Base-by-base conservation (phyloP, 2,329 filamentous ascomycete genomes). In the Cladophialophora chaetospira region DNA sequence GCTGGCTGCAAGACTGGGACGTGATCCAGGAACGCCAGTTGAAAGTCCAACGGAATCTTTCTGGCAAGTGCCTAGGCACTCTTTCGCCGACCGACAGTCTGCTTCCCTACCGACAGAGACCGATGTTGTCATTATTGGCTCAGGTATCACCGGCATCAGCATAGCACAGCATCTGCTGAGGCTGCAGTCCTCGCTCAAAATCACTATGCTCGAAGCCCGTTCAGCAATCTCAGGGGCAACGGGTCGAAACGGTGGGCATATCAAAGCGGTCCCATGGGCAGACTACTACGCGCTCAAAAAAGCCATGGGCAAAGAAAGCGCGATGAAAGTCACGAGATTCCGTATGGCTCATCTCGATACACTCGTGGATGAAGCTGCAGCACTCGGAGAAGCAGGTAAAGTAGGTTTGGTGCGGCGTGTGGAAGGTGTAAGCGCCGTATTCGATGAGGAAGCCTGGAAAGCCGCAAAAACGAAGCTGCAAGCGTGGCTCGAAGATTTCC, bases 221-320 rank as follows among this genome's bases (percentile, higher is more conserved):
- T 62, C 66, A 5, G 63, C 72, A 3, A 71, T 70, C 31, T 72
- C 70, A 5, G 72, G 72, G 13, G 72, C 71, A 1, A 73, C 72
- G 1, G 71, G 72, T 2, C 66, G 71, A 9, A 73, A 74, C 65
- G 71, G 71, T 10, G 71, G 71, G 0, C 70, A 73, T 40, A 69
- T 72, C 36, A 67, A 9, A 45, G 55, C 55, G 5, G 57, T 60
- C 2, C 61, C 61, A 13, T 59, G 55, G 50, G 48, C 55, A 5
- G 58, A 61, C 35, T 61, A 63, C 35, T 35, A 50, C 19, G 48
- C 50, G 43, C 53, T 61, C 44, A 63, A 63, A 42, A 21, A 56
- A 17, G 11, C 17, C 4, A 51, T 53, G 25, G 61, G 61, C 3
- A 59, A 49, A 33, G 58, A 63, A 35, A 60, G 55, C 49, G 61